phyloP scores from a whole-genome alignment of 2,329 filamentous ascomycete genomes.

The Phoma sp. region DNA sequence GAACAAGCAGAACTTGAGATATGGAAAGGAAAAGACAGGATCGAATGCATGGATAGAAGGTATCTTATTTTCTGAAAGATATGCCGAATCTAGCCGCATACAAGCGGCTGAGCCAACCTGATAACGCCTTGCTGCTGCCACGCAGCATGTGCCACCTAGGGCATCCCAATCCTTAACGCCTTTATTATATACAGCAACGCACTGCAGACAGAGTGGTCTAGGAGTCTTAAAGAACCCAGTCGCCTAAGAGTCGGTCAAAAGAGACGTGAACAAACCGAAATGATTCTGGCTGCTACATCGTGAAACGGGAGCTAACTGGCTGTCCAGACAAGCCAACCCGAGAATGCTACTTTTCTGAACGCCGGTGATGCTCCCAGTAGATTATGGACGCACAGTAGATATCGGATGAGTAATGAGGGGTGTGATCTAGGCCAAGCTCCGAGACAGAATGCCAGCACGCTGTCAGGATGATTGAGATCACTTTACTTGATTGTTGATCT shows the following conservation, averaged over 20 bases:
- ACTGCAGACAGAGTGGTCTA: constrained; percentile 4
- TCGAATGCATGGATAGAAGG: too few species aligned
- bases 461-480: constrained; percentile 5
- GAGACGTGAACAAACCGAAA: constrained; percentile 1
- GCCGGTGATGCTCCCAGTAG: constrained; percentile 22
- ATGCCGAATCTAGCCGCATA: constrained; percentile 6
- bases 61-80: neutral
- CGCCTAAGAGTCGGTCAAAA: constrained; percentile 3
- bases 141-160: constrained; percentile 14
- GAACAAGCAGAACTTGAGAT: too few species aligned
- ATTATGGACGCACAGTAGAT: neutral
- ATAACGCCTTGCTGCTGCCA: constrained; percentile 20
- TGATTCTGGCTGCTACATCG: neutral
- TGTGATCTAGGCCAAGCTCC: neutral
- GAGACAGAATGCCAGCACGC: constrained; percentile 21
- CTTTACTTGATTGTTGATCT: constrained; percentile 44
- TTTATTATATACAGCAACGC: constrained; percentile 17
- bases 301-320: constrained; percentile 18
- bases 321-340: constrained; percentile 17
- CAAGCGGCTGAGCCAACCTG: neutral
- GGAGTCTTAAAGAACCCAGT: neutral
- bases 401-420: constrained; percentile 3
- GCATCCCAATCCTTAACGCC: constrained; percentile 14
- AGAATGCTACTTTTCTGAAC: constrained; percentile 20
- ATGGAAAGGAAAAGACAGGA: neutral